A percentile compares a stretch with the other conserved stretches of the same genome.
phyloP scores from a whole-genome alignment of 129 eudicot species.

The Gnaphalium uliginosum region DNA sequence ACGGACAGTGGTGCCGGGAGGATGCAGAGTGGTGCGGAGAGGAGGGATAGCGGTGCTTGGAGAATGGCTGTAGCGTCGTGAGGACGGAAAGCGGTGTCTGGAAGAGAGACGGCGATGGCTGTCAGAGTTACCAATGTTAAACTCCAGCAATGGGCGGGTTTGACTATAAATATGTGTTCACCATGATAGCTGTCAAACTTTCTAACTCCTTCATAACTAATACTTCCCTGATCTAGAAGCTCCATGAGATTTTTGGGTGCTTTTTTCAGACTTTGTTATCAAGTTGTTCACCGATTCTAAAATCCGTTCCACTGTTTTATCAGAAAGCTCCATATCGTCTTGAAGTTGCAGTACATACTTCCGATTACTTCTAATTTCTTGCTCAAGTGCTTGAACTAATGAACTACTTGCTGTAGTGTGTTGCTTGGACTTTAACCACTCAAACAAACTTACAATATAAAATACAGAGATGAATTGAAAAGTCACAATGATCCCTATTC shows the following conservation, averaged over 20 bases:
- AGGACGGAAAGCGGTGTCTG: background rate
- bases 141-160: constrained; percentile 27
- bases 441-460: background rate
- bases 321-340: constrained; percentile 20
- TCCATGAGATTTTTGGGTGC: constrained; percentile 21
- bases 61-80: no score
- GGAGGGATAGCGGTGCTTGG: no score
- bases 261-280: constrained; percentile 15
- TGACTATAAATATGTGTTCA: background rate
- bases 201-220: constrained; percentile 18
- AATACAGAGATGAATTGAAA: background rate
- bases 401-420: background rate
- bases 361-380: background rate
- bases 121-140: constrained; percentile 27
- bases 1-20: no score
- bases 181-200: constrained; percentile 11
- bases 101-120: constrained; percentile 28
- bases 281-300: background rate
- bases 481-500: background rate
- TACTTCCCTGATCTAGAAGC: constrained; percentile 3
- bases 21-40: no score
- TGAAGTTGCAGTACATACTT: constrained; percentile 20
- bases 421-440: constrained; percentile 2
- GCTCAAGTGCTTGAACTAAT: background rate
- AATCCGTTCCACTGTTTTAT: constrained; percentile 14